Percentiles rank a stretch among this genome's conserved stretches.
Evolutionary conservation across 352 stramenopile genomes (phyloP).

Genomic region (Globisporangium emineosum): DNA sequence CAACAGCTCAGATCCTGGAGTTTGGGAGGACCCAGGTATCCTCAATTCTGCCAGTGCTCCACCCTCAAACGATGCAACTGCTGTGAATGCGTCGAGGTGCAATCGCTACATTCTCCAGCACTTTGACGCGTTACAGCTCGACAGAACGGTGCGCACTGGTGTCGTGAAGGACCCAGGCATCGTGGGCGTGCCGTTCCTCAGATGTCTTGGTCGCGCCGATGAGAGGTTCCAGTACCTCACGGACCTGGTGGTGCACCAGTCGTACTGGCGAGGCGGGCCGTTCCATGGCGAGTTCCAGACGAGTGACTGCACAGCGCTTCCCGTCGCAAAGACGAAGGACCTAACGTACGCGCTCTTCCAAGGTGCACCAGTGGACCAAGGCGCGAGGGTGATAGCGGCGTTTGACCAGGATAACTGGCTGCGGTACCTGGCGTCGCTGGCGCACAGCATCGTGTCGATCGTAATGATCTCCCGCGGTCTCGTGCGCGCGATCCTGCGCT

Average conservation of each 20-base stretch:
- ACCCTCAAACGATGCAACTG: not conserved
- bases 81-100: constrained; percentile 21
- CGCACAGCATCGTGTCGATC: constrained; percentile 28
- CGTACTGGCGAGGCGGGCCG: constrained; percentile 28
- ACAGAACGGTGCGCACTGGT: constrained; percentile 19
- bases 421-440: constrained; percentile 13
- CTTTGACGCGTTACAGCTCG: constrained; percentile 19
- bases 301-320: constrained; percentile 24
- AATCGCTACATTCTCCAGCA: constrained; percentile 28
- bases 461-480: constrained; percentile 19
- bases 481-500: not conserved
- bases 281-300: constrained; percentile 32
- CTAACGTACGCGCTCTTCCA: constrained; percentile 21
- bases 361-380: constrained; percentile 11
- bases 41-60: constrained; percentile 12
- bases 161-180: constrained; percentile 24
- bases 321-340: constrained; percentile 8
- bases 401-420: constrained; percentile 22
- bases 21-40: constrained; percentile 2
- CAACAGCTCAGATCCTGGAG: not conserved
- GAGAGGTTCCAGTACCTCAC: constrained; percentile 24
- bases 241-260: constrained; percentile 27
- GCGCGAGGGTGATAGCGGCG: constrained; percentile 7
- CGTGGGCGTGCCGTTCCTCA: constrained; percentile 23
- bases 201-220: constrained; percentile 21